Percentiles rank a stretch among this genome's conserved stretches.
These are phyloP conservation scores for Chionographis japonica DNA, from an alignment of 106 monocot genomes.

Conservation along the genomic window DNA sequence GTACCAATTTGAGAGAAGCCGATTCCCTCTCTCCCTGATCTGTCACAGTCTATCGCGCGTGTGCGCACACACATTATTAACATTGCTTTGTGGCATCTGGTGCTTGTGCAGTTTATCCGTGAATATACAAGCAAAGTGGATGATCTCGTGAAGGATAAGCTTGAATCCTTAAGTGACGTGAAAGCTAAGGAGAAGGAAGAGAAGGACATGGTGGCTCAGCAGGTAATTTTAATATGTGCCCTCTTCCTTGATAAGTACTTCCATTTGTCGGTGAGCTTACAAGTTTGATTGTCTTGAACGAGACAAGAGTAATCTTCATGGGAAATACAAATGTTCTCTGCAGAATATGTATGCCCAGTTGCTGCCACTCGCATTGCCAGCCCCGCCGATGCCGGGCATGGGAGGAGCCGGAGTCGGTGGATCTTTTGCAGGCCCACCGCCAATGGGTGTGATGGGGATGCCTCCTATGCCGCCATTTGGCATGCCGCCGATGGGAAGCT, in stretches of 20 bases:
- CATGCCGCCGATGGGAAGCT: constrained; percentile 74
- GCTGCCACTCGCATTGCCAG: constrained; percentile 89
- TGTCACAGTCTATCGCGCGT: no score
- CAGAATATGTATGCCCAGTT: constrained; percentile 99
- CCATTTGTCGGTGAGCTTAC: not conserved
- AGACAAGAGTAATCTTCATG: not conserved
- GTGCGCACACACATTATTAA: not conserved
- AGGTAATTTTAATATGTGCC: constrained; percentile 32
- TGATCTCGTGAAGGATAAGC: constrained; percentile 81
- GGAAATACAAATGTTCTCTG: constrained; percentile 7
- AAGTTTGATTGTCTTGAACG: not conserved
- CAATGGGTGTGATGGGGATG: constrained; percentile 71
- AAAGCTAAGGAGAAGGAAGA: constrained; percentile 88
- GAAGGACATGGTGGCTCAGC: constrained; percentile 95
- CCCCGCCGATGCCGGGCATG: constrained; percentile 80
- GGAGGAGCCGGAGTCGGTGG: constrained; percentile 57
- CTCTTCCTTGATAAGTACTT: not conserved
- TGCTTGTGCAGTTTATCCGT: constrained; percentile 65
- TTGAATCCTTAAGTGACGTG: constrained; percentile 77
- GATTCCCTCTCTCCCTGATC: no score
- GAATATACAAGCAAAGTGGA: constrained; percentile 95
- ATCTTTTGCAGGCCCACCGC: constrained; percentile 34
- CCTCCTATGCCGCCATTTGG: constrained; percentile 72
- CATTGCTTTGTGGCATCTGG: not conserved
- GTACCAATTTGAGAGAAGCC: no score